A percentile compares a stretch with the other conserved stretches of the same genome.
Evolutionary conservation across 2,329 filamentous ascomycete genomes (phyloP).

Genomic region (Epichloe gansuensis): DNA sequence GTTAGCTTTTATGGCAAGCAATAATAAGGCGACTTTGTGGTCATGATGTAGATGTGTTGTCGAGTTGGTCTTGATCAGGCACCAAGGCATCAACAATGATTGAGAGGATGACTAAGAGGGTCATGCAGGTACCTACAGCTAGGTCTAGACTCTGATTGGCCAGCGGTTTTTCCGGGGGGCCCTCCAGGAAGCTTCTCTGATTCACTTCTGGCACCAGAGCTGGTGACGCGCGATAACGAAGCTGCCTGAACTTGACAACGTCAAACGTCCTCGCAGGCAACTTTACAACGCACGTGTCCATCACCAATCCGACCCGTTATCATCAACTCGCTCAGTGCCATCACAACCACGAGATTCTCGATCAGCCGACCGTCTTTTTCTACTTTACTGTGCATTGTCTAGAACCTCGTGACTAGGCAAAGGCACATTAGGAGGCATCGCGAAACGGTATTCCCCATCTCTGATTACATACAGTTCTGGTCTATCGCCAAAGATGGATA

Average conservation of each 20-base stretch:
- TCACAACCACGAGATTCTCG: not conserved
- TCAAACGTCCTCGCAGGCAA: not conserved
- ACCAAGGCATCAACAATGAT: not conserved
- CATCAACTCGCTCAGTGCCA: not conserved
- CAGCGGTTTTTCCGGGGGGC: too few species aligned
- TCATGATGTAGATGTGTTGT: not conserved
- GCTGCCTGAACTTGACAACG: constrained; percentile 27
- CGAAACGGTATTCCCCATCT: not conserved
- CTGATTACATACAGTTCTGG: not conserved
- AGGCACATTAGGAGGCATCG: not conserved
- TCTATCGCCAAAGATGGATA: constrained; percentile 56
- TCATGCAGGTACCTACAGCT: not conserved
- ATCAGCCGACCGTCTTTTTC: constrained; percentile 8
- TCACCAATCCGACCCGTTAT: not conserved
- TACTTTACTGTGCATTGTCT: not conserved
- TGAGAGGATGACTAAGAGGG: not conserved
- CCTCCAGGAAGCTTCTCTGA: not conserved
- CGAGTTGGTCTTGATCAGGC: not conserved
- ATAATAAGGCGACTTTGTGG: too few species aligned
- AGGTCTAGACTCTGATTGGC: not conserved
- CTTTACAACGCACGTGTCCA: constrained; percentile 1
- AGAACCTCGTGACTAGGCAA: not conserved
- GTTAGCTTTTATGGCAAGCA: too few species aligned
- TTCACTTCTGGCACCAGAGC: not conserved
- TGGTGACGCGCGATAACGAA: constrained; percentile 31